Conservation (phyloP, 2,329 filamentous ascomycete species). For the Metarhizium robertsii region DNA sequence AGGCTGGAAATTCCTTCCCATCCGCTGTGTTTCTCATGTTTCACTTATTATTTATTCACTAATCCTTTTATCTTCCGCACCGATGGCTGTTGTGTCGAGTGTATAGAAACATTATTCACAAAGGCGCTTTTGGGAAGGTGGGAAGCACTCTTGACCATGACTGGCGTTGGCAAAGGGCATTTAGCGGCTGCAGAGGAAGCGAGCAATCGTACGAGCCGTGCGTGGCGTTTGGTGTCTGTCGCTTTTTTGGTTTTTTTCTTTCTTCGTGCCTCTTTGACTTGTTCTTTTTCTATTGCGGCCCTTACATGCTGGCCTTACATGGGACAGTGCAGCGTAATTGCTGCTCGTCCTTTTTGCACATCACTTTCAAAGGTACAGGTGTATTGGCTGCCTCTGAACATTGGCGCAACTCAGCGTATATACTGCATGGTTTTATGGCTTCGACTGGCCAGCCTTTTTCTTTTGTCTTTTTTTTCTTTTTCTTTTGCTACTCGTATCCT, state of each 20-base stretch:
- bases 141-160: not conserved
- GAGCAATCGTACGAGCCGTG: constrained; percentile 5
- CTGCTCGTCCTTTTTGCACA: too few relatives aligned
- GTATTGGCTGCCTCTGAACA: not conserved
- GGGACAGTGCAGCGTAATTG: too few relatives aligned
- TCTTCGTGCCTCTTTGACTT: not conserved
- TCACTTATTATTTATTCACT: not conserved
- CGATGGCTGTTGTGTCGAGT: not conserved
- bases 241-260: not conserved
- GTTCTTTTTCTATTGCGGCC: not conserved
- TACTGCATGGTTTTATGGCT: not conserved
- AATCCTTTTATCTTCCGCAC: not conserved
- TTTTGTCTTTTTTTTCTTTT: not conserved
- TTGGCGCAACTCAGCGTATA: not conserved
- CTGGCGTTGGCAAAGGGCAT: constrained; percentile 1
- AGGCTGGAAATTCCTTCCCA: too few relatives aligned
- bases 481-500: not conserved
- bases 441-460: too few relatives aligned
- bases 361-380: too few relatives aligned
- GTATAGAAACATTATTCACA: not conserved
- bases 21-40: too few relatives aligned
- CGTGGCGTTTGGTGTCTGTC: not conserved
- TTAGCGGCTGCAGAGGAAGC: constrained; percentile 1
- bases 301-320: too few relatives aligned
- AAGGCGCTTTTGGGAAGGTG: not conserved